Evolutionary conservation across 768 basidiomycete species (phyloP).

Genomic region (Zangia roseola): DNA sequence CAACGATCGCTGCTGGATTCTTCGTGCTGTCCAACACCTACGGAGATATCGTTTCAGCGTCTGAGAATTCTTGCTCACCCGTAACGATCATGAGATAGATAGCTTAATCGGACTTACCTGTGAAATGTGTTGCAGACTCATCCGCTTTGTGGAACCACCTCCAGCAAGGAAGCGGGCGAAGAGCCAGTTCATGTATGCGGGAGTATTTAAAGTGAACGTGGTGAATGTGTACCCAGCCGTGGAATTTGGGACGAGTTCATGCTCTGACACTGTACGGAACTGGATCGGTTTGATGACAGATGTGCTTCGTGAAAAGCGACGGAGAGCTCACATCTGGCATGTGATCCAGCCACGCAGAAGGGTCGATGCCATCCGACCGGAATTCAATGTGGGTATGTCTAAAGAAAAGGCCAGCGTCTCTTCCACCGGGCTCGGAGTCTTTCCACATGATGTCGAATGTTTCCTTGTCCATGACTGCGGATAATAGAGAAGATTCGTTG

Average conservation of each 20-base stretch:
- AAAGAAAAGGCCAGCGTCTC: conserved; percentile 53
- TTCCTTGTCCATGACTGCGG: conserved; percentile 61
- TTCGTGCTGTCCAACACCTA: conserved; percentile 15
- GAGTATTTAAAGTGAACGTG: conserved; percentile 67
- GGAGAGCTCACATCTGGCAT: conserved; percentile 50
- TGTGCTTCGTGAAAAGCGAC: not conserved
- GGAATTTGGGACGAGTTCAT: conserved; percentile 42
- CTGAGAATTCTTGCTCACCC: not conserved
- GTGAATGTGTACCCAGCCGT: conserved; percentile 56
- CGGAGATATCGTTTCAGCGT: not conserved
- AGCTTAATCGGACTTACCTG: conserved; percentile 40
- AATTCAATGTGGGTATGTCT: conserved; percentile 65
- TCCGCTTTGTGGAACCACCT: conserved; percentile 64
- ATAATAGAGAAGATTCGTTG: not conserved
- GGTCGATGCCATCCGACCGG: conserved; percentile 39
- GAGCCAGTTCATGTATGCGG: conserved; percentile 64
- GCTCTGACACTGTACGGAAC: conserved; percentile 38
- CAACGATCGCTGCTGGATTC: conserved; percentile 48
- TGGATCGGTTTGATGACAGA: conserved; percentile 5
- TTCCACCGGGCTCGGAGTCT: conserved; percentile 56
- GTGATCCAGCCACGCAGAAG: conserved; percentile 38
- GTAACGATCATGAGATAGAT: not conserved
- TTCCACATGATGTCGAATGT: conserved; percentile 79
- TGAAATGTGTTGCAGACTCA: conserved; percentile 62
- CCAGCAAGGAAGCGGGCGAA: conserved; percentile 51